These are phyloP conservation scores for Thamnidium elegans DNA, from an alignment of 192 early-diverging fungal genomes.

Conservation along the genomic window DNA sequence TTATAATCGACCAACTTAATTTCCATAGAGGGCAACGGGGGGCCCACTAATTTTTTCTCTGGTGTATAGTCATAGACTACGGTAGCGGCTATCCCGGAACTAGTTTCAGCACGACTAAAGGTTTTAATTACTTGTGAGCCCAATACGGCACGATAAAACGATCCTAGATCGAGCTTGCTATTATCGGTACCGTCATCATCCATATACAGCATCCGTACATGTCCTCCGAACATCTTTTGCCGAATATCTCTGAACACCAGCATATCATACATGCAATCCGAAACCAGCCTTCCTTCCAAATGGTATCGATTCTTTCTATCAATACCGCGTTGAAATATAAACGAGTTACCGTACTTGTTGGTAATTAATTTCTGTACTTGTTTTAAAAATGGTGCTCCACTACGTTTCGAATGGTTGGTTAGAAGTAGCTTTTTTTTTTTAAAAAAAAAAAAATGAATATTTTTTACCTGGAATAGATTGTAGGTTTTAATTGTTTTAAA, in stretches of 20 bases:
- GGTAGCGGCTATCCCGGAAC: constrained; percentile 29
- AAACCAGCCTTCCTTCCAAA: constrained; percentile 34
- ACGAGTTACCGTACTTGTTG: constrained; percentile 31
- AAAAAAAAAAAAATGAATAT: not conserved
- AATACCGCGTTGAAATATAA: constrained; percentile 36
- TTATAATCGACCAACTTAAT: constrained; percentile 77
- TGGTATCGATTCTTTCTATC: constrained; percentile 31
- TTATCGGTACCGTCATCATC: constrained; percentile 15
- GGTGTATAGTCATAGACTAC: constrained; percentile 43
- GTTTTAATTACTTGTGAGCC: constrained; percentile 61
- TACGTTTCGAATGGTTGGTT: no score
- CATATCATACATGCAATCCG: constrained; percentile 40
- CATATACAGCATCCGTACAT: constrained; percentile 25
- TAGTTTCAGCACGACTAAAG: constrained; percentile 37
- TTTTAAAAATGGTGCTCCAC: constrained; percentile 29
- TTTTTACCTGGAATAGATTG: constrained; percentile 60
- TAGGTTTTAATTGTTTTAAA: constrained; percentile 69
- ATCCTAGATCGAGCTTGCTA: not conserved
- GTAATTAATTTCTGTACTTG: constrained; percentile 32
- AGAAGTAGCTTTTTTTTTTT: no score
- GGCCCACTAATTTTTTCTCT: constrained; percentile 51
- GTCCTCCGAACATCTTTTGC: constrained; percentile 38
- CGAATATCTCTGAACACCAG: constrained; percentile 43
- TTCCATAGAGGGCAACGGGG: constrained; percentile 62
- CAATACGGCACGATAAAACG: constrained; percentile 59